Conservation (phyloP, 495 filamentous ascomycete genomes). For the Geopyxis carbonaria region DNA sequence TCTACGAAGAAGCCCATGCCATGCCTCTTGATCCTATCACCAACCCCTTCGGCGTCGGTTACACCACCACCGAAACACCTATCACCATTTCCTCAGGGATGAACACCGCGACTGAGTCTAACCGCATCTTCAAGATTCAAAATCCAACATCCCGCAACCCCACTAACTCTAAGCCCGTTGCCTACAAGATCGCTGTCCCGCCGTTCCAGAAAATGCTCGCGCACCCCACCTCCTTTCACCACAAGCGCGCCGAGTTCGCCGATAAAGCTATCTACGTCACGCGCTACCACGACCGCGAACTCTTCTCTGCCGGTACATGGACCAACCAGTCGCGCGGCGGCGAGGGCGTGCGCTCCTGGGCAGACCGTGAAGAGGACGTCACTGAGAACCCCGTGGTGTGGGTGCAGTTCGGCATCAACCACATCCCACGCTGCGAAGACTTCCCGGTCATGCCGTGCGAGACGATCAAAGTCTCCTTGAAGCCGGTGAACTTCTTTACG, state of each 20-base stretch:
- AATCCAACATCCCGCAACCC: conserved; percentile 49
- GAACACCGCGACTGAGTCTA: conserved; percentile 42
- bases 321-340: conserved; percentile 68
- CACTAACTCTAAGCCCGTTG: conserved; percentile 58
- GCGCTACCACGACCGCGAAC: conserved; percentile 55
- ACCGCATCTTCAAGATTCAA: conserved; percentile 68
- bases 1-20: conserved; percentile 51
- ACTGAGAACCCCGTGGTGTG: conserved; percentile 42
- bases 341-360: conserved; percentile 38
- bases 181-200: conserved; percentile 59
- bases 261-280: conserved; percentile 72
- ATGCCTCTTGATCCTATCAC: conserved; percentile 37
- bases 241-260: conserved; percentile 63
- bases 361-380: conserved; percentile 34
- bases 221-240: conserved; percentile 47
- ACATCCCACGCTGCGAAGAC: conserved; percentile 42
- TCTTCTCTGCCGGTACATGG: conserved; percentile 69
- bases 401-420: conserved; percentile 47
- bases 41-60: conserved; percentile 69
- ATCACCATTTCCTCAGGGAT: conserved; percentile 43
- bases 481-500: conserved; percentile 61
- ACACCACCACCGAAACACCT: conserved; percentile 45
- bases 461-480: conserved; percentile 42
- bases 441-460: conserved; percentile 56
- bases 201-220: conserved; percentile 70